Base-by-base conservation (phyloP, 108 stramenopile species). In the Skeletonema menzelii region DNA sequence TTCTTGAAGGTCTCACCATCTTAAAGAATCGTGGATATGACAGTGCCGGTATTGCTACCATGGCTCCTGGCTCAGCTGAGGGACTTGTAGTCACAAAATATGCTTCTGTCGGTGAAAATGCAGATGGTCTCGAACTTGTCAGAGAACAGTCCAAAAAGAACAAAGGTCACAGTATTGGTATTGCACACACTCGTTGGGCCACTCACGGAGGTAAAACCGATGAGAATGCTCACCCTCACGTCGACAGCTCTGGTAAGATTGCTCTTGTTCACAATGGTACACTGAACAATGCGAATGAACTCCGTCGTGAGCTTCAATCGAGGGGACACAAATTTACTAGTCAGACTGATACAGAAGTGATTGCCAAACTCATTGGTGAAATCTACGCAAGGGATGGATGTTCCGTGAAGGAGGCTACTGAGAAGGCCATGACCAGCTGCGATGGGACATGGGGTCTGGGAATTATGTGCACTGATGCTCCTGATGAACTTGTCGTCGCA, bases 131-230 rank as follows among this genome's bases (percentile, higher is more conserved):
- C 63, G 91, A 96, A 35, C 77, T 97, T 62, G 95, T 98, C 35
- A 68, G 83, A 27, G 64, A 80, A 37, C 87, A 89, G 55, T 86
- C 91, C 11, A 60, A 62, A 26, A 49, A n/a, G 27, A 86, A 88
- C 42, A 66, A 49, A 10, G 91, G 92, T 13, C 96, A 98, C 69
- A 49, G 69, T 44, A 82, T 97, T 27, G 69, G 69, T 24, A 98
- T 99, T 69, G 99, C 97, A 8, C 98, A 99, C 84, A 99, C 99
- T 7, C 97, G 99, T 24, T 99, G 99, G 99, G 98, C 99, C 11
- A 99, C 99, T 2, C 96, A 97, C 73, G 99, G 99, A 69, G 98
- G 97, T 27, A 98, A 98, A 70, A 99, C 97, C 7, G 98, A 98
- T 69, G 87, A 87, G 63, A 99, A 99, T 80, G 98, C 98, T 8